A percentile compares a stretch with the other conserved stretches of the same genome.
These are phyloP conservation scores for Fimicolochytrium jonesii DNA, from an alignment of 192 early-diverging fungal species.

Conservation along the genomic window DNA sequence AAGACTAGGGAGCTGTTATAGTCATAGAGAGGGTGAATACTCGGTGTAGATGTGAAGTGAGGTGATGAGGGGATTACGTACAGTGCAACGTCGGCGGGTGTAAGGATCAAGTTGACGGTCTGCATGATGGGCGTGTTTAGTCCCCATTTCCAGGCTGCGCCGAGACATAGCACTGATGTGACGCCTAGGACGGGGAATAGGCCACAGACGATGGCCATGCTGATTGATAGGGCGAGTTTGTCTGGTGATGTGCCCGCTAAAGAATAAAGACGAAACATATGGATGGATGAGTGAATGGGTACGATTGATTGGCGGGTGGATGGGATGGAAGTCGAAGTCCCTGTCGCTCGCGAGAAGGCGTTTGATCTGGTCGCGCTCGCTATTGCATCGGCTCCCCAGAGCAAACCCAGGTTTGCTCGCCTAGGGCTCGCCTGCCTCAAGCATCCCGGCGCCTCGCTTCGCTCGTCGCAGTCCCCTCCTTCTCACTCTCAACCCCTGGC, in stretches of 20 bases:
- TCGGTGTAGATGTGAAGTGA: not conserved
- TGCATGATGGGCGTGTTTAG: constrained; percentile 29
- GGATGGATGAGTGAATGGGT: not conserved
- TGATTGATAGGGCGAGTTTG: constrained; percentile 16
- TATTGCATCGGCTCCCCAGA: no score
- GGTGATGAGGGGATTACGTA: not conserved
- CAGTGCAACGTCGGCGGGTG: constrained; percentile 20
- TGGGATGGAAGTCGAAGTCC: no score
- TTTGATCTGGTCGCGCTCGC: no score
- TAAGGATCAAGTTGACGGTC: constrained; percentile 22
- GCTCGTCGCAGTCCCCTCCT: no score
- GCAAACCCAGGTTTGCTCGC: no score
- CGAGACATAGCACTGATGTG: constrained; percentile 17
- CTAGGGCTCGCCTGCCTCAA: no score
- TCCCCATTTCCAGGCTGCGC: constrained; percentile 6
- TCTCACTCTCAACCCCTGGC: no score
- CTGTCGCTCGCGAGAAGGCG: no score
- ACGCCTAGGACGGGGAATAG: constrained; percentile 26
- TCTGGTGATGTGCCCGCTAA: constrained; percentile 14
- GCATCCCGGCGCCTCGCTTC: no score
- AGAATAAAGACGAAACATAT: not conserved
- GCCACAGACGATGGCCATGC: constrained; percentile 13
- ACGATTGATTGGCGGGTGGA: not conserved
- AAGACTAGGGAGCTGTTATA: constrained; percentile 12
- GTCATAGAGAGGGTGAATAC: not conserved